Base-by-base conservation (phyloP, 2,329 filamentous ascomycete genomes). In the Tolypocladium sp. region DNA sequence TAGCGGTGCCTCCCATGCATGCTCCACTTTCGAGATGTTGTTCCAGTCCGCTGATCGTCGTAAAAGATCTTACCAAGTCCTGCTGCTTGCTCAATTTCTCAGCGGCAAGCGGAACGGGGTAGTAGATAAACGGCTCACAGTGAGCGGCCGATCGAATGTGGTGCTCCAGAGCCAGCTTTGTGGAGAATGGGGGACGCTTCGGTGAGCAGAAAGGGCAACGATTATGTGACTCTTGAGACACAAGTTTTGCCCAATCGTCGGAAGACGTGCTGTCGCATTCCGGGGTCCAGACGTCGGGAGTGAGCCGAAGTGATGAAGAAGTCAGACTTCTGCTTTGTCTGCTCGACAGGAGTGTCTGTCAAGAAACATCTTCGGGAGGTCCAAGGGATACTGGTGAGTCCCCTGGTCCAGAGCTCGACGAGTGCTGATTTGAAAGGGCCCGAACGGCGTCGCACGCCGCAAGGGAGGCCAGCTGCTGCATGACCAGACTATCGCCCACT, bases 1-100 rank as follows among this genome's bases (percentile, higher is more conserved):
- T 53, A 15, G 33, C 17, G n/a, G 22, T 38, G 8, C 58, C 62
- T 15, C 55, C 59, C 4, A 42, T 33, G 25, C 62, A 63, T 13
- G 60, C 55, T 7, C 59, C 60, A 38, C 59, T 60, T 56, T 64
- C 61, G 30, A 63, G 53, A 42, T 64, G 62, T 49, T 60, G 56
- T 25, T 57, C 58, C 5, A 64, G 60, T 27, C 62, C 61, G 20
- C 58, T 57, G 9, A 60, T 22, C 8, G 62, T 61, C 8, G 37
- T 60, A n/a, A 64, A 64, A 5, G 55, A 27, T 27, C 37, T 59
- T 37, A n/a, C 22, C 6, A 25, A 30, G 33, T 30, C 53, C 22
- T 55, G 20, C 33, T 13, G 30, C 3, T 8, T 38, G 20, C 20
- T 44, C 30, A n/a, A 35, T n/a, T 8, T 40, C n/a, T 8, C n/a